A percentile compares a stretch with the other conserved stretches of the same genome.
These are phyloP conservation scores for Hibiscus tridactylites DNA, from an alignment of 345 rosid species.

Conservation along the genomic window DNA sequence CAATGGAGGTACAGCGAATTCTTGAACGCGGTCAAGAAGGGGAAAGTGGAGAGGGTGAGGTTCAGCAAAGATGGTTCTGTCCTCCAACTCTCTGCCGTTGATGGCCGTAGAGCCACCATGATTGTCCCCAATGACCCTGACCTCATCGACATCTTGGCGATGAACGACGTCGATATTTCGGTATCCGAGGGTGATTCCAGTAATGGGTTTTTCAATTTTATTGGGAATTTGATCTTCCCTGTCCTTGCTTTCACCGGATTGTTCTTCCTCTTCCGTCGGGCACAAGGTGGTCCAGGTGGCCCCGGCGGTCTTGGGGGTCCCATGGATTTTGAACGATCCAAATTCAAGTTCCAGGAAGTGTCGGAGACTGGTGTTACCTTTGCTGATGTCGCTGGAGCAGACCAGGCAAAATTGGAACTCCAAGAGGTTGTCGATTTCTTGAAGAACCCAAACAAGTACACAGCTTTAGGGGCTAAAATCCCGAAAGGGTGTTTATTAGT, in stretches of 20 bases:
- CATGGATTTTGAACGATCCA: slow-evolving; percentile 71
- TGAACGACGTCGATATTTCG: slow-evolving; percentile 71
- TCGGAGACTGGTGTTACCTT: slow-evolving; percentile 78
- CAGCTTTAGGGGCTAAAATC: slow-evolving; percentile 79
- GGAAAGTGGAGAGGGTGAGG: slow-evolving; percentile 67
- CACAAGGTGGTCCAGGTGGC: slow-evolving; percentile 72
- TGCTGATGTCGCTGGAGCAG: slow-evolving; percentile 77
- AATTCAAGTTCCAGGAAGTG: slow-evolving; percentile 73
- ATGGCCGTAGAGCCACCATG: slow-evolving; percentile 61
- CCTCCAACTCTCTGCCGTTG: slow-evolving; percentile 43
- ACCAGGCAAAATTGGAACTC: slow-evolving; percentile 67
- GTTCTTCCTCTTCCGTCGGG: slow-evolving; percentile 52
- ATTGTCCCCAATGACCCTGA: slow-evolving; percentile 65
- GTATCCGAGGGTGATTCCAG: slow-evolving; percentile 74
- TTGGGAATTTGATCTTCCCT: slow-evolving; percentile 62
- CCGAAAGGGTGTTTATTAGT: slow-evolving; percentile 79
- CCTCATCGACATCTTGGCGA: slow-evolving; percentile 63
- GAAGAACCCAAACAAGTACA: slow-evolving; percentile 77
- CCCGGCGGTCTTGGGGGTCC: slow-evolving; percentile 87
- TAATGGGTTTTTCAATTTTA: slow-evolving; percentile 47
- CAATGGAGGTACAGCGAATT: slow-evolving; percentile 74
- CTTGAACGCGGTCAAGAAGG: slow-evolving; percentile 65
- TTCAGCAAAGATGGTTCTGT: slow-evolving; percentile 68
- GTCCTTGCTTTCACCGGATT: slow-evolving; percentile 59
- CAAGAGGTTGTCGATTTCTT: slow-evolving; percentile 81